Evolutionary conservation across 306 rosid genomes (phyloP).

Genomic region (Adenanthera pavonina): DNA sequence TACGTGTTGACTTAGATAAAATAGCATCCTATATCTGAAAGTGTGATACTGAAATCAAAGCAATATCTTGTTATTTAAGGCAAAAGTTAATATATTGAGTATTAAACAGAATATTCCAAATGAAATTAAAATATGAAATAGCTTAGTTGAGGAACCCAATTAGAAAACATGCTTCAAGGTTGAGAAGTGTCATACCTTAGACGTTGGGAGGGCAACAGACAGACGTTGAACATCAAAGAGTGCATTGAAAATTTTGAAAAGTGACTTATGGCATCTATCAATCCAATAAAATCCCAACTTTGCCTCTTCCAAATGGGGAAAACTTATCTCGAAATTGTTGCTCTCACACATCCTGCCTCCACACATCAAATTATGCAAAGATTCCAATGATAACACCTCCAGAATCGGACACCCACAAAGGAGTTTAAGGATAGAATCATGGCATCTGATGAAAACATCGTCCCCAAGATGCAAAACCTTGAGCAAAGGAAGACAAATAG

Average conservation of each 20-base stretch:
- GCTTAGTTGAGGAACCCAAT: too few species aligned
- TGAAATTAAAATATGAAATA: background rate
- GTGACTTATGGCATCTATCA: constrained; percentile 18
- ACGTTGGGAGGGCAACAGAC: background rate
- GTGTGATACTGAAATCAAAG: constrained; percentile 2
- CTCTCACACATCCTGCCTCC: constrained; percentile 16
- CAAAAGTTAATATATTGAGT: background rate
- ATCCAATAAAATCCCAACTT: constrained; percentile 39
- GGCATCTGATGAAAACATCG: constrained; percentile 35
- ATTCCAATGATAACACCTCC: constrained; percentile 33
- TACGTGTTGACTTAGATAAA: background rate
- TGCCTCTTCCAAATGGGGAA: constrained; percentile 10
- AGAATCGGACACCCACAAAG: constrained; percentile 40
- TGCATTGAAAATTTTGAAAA: constrained; percentile 15
- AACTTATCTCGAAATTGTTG: constrained; percentile 5
- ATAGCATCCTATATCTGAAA: background rate
- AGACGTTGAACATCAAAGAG: constrained; percentile 11
- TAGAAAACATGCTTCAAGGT: background rate
- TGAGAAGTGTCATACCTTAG: constrained; percentile 27
- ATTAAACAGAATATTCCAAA: background rate
- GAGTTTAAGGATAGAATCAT: constrained; percentile 35
- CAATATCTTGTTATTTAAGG: background rate
- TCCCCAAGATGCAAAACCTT: constrained; percentile 42
- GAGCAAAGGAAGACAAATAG: constrained; percentile 23
- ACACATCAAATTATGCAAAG: constrained; percentile 14